Evolutionary conservation across 192 early-diverging fungal genomes (phyloP), one percentile per base, ranked within the genome.

Genomic region (Mortierella claussenii): DNA sequence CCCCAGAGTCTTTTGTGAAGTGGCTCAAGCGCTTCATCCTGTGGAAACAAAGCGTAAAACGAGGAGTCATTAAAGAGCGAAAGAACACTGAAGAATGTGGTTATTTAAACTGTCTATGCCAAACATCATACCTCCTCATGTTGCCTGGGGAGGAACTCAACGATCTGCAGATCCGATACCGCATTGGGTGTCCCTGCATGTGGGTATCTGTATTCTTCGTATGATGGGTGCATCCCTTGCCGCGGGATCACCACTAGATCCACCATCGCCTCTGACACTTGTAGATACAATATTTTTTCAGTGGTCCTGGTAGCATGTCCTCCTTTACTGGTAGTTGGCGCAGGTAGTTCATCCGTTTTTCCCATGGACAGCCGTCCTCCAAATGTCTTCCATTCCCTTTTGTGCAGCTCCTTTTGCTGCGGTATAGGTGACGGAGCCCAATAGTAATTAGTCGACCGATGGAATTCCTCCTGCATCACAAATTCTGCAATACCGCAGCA

Each of bases 381-480:
- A n/a, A n/a, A n/a, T n/a, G 10, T 42, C 10, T 11, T 8, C 10
- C 8, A 42, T 42, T 11, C 17, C 40, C 40, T 42, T 42, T 42
- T 8, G n/a, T 21, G 46, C n/a, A 48, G 8, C 7, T 48, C 6
- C n/a, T 6, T 21, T 7, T 30, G 27, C 18, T 48, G 49, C 20
- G 49, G n/a, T n/a, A 26, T 49, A 2, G 50, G 20, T 9, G 60
- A 51, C n/a, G 60, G 82, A 5, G 74, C 68, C 89, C 88, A 90
- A 57, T 84, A 85, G 62, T 89, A 91, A 30, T 87, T 86, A 10
- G 89, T 86, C 34, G 78, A 85, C 36, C 90, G 71, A 54, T 85
- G 84, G 52, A 91, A 90, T 60, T 91, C 90, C 65, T 91, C 90
- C 57, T 91, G 90, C 88, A 90, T 89, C 21, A 91, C 84, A 83